Percentiles rank a stretch among this genome's conserved stretches.
phyloP scores from a whole-genome alignment of 2,329 filamentous ascomycete genomes.

The Amphichorda felina region DNA sequence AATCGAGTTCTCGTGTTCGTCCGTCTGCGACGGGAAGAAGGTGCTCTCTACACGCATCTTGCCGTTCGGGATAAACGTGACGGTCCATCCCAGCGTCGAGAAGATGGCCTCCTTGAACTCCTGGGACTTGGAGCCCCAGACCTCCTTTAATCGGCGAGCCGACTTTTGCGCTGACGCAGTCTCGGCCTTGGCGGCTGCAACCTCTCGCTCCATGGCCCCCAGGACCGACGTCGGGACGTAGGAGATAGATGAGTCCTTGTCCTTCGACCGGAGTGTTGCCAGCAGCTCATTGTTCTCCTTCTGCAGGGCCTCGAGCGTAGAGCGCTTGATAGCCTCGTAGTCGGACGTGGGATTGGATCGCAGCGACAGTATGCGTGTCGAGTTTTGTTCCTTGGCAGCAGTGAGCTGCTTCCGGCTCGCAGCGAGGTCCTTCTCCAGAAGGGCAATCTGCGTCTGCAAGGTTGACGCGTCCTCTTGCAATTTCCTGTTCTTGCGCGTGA shows the following conservation, averaged over 20 bases:
- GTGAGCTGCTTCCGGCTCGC: slow-evolving; percentile 64
- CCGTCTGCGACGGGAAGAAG: slow-evolving; percentile 59
- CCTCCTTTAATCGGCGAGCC: slow-evolving; percentile 76
- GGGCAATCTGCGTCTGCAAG: slow-evolving; percentile 55
- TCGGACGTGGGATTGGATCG: slow-evolving; percentile 88
- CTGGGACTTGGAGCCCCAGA: slow-evolving; percentile 80
- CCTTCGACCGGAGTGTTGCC: slow-evolving; percentile 47
- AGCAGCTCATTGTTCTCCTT: slow-evolving; percentile 79
- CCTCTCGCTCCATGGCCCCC: slow-evolving; percentile 61
- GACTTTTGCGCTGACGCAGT: slow-evolving; percentile 70
- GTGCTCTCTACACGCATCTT: slow-evolving; percentile 85
- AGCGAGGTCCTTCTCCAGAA: slow-evolving; percentile 65
- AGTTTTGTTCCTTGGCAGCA: slow-evolving; percentile 50
- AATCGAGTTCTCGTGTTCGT: slow-evolving; percentile 61
- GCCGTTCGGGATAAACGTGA: slow-evolving; percentile 94
- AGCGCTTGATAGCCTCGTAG: slow-evolving; percentile 71
- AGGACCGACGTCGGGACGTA: slow-evolving; percentile 69
- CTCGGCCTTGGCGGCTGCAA: slow-evolving; percentile 58
- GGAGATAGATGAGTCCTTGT: slow-evolving; percentile 31
- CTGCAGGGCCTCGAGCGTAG: slow-evolving; percentile 65
- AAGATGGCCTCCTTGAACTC: slow-evolving; percentile 96
- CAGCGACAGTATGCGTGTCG: slow-evolving; percentile 74
- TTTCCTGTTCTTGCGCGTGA: slow-evolving; percentile 78
- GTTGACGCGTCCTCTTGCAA: slow-evolving; percentile 67
- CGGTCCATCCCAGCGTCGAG: slow-evolving; percentile 82